phyloP scores from a whole-genome alignment of 2,329 filamentous ascomycete species.

The Xylariaceae sp. region DNA sequence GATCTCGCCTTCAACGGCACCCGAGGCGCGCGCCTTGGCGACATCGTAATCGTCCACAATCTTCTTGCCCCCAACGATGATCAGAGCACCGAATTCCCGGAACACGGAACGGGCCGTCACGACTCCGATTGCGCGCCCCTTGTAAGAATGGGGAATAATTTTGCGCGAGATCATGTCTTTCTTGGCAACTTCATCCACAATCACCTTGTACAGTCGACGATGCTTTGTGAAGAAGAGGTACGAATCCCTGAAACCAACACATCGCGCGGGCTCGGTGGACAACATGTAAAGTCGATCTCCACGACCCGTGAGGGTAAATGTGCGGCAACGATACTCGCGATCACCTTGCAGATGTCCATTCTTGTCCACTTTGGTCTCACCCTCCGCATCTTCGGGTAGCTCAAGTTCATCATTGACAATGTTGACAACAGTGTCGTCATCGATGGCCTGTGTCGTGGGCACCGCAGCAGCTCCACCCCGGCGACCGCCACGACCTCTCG shows the following conservation, averaged over 20 bases:
- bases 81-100: slow-evolving; percentile 89
- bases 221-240: slow-evolving; percentile 99
- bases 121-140: slow-evolving; percentile 93
- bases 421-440: slow-evolving; percentile 87
- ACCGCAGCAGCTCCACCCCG: slow-evolving; percentile 61
- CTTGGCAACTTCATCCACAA: slow-evolving; percentile 96
- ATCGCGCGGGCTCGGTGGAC: slow-evolving; percentile 93
- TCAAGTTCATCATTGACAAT: slow-evolving; percentile 90
- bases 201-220: slow-evolving; percentile 93
- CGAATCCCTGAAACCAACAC: slow-evolving; percentile 94
- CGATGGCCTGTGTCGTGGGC: slow-evolving; percentile 79
- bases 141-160: slow-evolving; percentile 97
- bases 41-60: slow-evolving; percentile 89
- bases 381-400: slow-evolving; percentile 78
- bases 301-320: slow-evolving; percentile 82
- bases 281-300: slow-evolving; percentile 93
- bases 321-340: slow-evolving; percentile 90
- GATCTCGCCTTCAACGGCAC: slow-evolving; percentile 79
- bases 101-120: slow-evolving; percentile 96
- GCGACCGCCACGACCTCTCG: slow-evolving; percentile 61
- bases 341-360: slow-evolving; percentile 74
- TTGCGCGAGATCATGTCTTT: slow-evolving; percentile 91
- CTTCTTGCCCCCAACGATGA: slow-evolving; percentile 83
- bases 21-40: slow-evolving; percentile 65
- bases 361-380: slow-evolving; percentile 91